Base-by-base conservation (phyloP, 2,329 filamentous ascomycete species). In the Diaporthe ilicicola region DNA sequence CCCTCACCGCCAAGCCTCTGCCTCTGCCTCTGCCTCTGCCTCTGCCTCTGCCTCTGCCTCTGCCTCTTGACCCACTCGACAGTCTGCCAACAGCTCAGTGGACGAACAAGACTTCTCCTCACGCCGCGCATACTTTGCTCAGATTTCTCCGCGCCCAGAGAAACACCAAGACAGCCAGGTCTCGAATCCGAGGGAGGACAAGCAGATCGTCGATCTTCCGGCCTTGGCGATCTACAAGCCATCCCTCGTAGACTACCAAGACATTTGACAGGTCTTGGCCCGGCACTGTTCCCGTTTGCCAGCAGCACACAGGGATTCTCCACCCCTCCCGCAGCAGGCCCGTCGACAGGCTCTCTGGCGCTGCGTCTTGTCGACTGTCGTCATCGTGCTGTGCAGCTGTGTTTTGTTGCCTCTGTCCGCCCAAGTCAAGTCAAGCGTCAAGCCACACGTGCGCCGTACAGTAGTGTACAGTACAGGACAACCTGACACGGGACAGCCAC, bases 331-430 rank as follows among this genome's bases (percentile, higher is more conserved):
- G 42, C 59, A 37, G 42, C 59, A 24, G 59, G 12, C 56, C 50
- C 37, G 37, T 64, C 59, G 44, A 48, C 59, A 64, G 59, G 59
- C 59, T 12, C 46, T 34, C 46, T 27, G 37, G 7, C 46, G n/a
- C n/a, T n/a, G n/a, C n/a, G n/a, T n/a, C n/a, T n/a, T 34, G 42
- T 37, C 29, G 44, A 27, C 54, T 55, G 69, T 71, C 69, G 69
- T 71, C 64, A 68, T 55, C 34, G 69, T 55, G 55, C 64, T 50
- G 37, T 61, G 9, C n/a, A n/a, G n/a, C n/a, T n/a, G n/a, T n/a
- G n/a, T n/a, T n/a, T 32, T 46, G 12, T 37, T 51, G 17, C 69
- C n/a, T 42, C 22, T 53, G 39, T 9, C 34, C 22, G 34, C 65
- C 55, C 67, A 69, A 24, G 34, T 50, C 55, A 69, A 50, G 24